A percentile compares a stretch with the other conserved stretches of the same genome.
Evolutionary conservation across 805 yeast genomes (phyloP).

Genomic region (Pichia californica): DNA sequence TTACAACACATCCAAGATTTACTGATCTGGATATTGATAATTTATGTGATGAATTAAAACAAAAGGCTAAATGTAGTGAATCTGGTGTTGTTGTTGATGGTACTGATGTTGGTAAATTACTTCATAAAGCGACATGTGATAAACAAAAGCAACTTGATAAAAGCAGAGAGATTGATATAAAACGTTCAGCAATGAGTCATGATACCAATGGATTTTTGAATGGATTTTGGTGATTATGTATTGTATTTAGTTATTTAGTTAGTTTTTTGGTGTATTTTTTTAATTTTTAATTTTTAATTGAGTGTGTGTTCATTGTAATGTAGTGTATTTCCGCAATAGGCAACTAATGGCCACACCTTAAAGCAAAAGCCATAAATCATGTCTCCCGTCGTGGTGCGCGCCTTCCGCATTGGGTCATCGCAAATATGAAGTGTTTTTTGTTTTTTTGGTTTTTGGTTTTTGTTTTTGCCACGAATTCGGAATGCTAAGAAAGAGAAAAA

Average conservation of each 20-base stretch:
- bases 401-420: no score
- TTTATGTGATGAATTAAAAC: constrained; percentile 78
- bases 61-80: constrained; percentile 94
- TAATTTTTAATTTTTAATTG: no score
- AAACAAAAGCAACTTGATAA: neutral
- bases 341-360: no score
- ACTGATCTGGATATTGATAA: constrained; percentile 93
- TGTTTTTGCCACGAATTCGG: constrained; percentile 6
- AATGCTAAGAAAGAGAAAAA: neutral
- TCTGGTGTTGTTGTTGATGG: constrained; percentile 83
- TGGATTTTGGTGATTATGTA: constrained; percentile 6
- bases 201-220: constrained; percentile 8
- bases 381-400: no score
- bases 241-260: neutral
- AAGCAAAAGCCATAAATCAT: no score
- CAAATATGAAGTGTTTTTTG: no score
- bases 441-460: no score
- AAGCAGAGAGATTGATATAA: neutral
- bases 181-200: constrained; percentile 1
- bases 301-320: no score
- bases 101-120: constrained; percentile 60
- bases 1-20: constrained; percentile 89
- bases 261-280: no score
- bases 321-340: no score
- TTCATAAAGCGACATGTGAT: constrained; percentile 24